These are phyloP conservation scores for Russula sp. DNA, from an alignment of 768 basidiomycete species.

Conservation along the genomic window DNA sequence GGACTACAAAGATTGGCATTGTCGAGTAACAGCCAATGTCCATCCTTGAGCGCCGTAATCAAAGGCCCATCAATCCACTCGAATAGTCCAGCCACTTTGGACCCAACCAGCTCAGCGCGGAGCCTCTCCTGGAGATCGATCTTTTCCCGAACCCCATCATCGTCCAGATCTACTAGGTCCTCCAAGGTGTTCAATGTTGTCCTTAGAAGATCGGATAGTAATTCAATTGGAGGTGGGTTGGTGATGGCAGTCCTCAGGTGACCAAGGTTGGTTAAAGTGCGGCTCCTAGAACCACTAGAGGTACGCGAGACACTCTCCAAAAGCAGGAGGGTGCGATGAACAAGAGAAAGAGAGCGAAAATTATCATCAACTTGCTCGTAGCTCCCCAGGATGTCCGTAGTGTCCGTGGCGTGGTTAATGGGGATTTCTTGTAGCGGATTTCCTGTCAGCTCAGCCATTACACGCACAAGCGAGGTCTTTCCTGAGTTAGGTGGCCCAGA, in stretches of 20 bases:
- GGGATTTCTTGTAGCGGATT: constrained; percentile 61
- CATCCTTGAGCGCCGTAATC: constrained; percentile 74
- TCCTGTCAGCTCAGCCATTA: constrained; percentile 66
- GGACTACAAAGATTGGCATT: constrained; percentile 92
- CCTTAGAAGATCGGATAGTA: constrained; percentile 23
- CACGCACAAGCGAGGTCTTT: constrained; percentile 69
- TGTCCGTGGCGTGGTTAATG: constrained; percentile 83
- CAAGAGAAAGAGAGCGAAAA: constrained; percentile 32
- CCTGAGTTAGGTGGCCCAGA: constrained; percentile 68
- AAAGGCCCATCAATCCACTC: constrained; percentile 96
- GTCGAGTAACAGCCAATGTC: constrained; percentile 87
- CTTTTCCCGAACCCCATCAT: constrained; percentile 5
- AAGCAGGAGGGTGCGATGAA: constrained; percentile 36
- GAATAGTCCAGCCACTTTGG: constrained; percentile 49
- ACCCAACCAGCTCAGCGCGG: constrained; percentile 22
- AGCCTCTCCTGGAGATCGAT: constrained; percentile 4
- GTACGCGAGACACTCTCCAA: constrained; percentile 35
- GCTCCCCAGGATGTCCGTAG: constrained; percentile 88
- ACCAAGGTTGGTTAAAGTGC: background rate
- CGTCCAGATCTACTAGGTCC: constrained; percentile 22
- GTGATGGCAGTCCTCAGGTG: background rate
- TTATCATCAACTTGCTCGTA: constrained; percentile 82
- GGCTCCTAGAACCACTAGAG: constrained; percentile 20
- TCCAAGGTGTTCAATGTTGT: constrained; percentile 27
- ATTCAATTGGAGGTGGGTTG: background rate